Conservation (phyloP, 2,329 filamentous ascomycete species). For the Neurospora sp. region DNA sequence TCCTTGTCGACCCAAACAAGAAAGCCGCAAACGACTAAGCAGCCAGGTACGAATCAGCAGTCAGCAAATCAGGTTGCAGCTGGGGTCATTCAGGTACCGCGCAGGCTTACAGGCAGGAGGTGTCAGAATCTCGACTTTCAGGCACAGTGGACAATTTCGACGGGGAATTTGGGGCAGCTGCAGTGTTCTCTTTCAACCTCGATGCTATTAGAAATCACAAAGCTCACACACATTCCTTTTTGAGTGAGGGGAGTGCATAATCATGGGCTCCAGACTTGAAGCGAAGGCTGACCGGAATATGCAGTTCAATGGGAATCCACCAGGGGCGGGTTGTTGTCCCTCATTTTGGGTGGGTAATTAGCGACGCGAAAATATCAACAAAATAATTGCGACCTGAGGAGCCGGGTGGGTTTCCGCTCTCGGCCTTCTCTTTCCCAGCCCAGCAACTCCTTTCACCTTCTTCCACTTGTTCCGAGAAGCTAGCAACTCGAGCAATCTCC, state of each 20-base stretch:
- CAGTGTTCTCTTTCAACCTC: background rate
- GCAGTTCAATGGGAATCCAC: background rate
- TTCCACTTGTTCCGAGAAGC: background rate
- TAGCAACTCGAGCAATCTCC: background rate
- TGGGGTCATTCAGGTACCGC: background rate
- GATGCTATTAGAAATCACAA: background rate
- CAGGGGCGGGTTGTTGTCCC: background rate
- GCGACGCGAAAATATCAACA: background rate
- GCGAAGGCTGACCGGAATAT: background rate
- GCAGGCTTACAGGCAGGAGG: background rate
- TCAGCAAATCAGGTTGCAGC: background rate
- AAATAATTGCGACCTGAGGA: background rate
- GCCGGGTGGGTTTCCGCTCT: background rate
- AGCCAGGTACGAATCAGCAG: background rate
- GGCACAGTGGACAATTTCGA: background rate
- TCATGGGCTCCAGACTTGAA: background rate
- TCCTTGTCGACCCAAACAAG: background rate
- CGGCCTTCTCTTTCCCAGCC: background rate
- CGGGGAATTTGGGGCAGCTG: background rate
- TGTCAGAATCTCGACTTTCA: background rate
- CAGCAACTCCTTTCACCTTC: background rate
- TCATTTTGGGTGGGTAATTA: conserved; percentile 1
- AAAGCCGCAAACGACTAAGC: background rate
- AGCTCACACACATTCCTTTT: background rate
- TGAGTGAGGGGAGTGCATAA: background rate